Base-by-base conservation (phyloP, 2,329 filamentous ascomycete genomes). In the Trichoderma afroharzianum region DNA sequence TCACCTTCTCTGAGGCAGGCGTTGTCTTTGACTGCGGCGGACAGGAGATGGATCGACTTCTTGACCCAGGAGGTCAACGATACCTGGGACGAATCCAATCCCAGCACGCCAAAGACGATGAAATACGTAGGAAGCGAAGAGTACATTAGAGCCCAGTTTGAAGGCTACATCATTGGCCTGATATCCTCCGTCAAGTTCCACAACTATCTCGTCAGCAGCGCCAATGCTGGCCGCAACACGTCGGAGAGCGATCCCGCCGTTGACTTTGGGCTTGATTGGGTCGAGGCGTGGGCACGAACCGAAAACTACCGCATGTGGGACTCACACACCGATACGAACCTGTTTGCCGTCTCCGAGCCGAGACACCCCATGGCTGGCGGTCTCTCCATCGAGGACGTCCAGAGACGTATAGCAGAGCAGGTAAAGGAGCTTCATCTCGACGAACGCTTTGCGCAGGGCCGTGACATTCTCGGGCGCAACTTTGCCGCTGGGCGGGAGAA, bases 101-200 rank as follows among this genome's bases (percentile, higher is more conserved):
- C 96, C 0, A 89, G 90, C 73, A 88, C 93, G 62, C 96, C 96
- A n/a, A 98, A 94, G 77, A 97, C 94, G 2, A 91, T 98, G 85
- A 95, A 95, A 33, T 99, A 98, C 78, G 91, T 94, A 47, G 96
- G 96, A 33, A 98, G 94, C 74, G 96, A 99, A 82, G 96, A 98
- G 79, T 98, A 98, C 78, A 99, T 99, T 76, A 90, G 96, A 33
- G 89, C 98, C 53, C 95, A 98, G 78, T 99, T 99, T 74, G 96
- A 99, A 82, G 95, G 98, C 78, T 99, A 99, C 79, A 88, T 99
- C 6, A 87, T 98, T 28, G 93, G 94, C 0, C 87, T 99, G 73
- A 89, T 98, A 57, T 93, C 95, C 0, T 90, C 93, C 0, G 92
- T 95, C 75, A 98, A 98, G 80, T 98, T 97, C 79, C 94, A 94